A percentile compares a stretch with the other conserved stretches of the same genome.
Conservation (phyloP, 768 basidiomycete species). For the Mycena capillaripes region DNA sequence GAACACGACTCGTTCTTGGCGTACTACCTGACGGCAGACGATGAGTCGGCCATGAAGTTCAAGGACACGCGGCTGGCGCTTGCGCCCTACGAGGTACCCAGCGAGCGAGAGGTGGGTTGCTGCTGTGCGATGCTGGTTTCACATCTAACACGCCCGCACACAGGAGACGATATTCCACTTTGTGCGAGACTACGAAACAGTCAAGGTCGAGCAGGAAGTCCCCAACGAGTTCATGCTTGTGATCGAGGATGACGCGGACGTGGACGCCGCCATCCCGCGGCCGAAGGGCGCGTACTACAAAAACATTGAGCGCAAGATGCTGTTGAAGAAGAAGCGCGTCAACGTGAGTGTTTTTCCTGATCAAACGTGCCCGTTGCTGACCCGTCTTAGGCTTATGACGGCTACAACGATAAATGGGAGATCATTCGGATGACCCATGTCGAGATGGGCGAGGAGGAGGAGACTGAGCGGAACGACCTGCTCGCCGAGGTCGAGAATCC, state of each 20-base stretch:
- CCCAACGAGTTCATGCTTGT: slow-evolving; percentile 88
- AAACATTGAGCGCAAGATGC: slow-evolving; percentile 90
- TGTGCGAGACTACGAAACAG: slow-evolving; percentile 88
- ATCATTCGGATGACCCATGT: slow-evolving; percentile 81
- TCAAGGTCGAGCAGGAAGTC: slow-evolving; percentile 89
- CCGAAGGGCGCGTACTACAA: slow-evolving; percentile 88
- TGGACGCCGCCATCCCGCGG: slow-evolving; percentile 45
- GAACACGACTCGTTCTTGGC: slow-evolving; percentile 91
- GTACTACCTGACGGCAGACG: slow-evolving; percentile 85
- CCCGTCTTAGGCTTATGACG: slow-evolving; percentile 80
- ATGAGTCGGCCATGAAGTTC: slow-evolving; percentile 76
- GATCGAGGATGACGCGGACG: slow-evolving; percentile 70
- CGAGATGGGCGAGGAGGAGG: slow-evolving; percentile 80
- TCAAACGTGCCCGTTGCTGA: background rate
- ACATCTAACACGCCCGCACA: background rate
- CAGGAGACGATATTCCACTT: slow-evolving; percentile 82
- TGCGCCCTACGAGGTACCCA: slow-evolving; percentile 60
- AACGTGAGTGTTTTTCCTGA: slow-evolving; percentile 64
- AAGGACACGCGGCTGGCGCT: slow-evolving; percentile 67
- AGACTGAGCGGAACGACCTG: slow-evolving; percentile 83
- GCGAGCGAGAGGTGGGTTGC: slow-evolving; percentile 67
- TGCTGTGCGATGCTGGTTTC: background rate
- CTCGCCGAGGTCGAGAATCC: slow-evolving; percentile 84
- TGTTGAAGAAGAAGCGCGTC: slow-evolving; percentile 85
- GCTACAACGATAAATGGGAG: slow-evolving; percentile 87